Evolutionary conservation across 2,329 filamentous ascomycete genomes (phyloP).

Genomic region (Annulohypoxylon truncatum): DNA sequence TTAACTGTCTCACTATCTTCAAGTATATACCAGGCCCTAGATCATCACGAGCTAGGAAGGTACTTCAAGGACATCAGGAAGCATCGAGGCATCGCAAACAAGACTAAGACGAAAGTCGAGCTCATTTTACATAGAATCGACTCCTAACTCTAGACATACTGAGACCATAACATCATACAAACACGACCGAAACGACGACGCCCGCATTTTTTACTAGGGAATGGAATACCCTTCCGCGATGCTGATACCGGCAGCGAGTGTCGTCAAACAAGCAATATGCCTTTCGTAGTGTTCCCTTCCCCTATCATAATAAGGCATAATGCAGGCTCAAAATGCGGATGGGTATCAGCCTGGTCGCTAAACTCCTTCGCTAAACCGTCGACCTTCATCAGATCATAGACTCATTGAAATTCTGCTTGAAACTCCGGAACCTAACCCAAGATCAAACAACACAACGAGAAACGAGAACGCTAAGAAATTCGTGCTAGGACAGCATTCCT

Average conservation of each 20-base stretch:
- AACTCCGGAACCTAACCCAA: conserved; percentile 16
- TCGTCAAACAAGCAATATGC: conserved; percentile 41
- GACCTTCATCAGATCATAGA: conserved; percentile 25
- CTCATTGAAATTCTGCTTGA: conserved; percentile 20
- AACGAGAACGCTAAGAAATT: conserved; percentile 19
- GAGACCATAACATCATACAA: conserved; percentile 28
- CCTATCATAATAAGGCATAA: conserved; percentile 40
- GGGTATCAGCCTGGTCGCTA: conserved; percentile 48
- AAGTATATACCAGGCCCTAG: conserved; percentile 33
- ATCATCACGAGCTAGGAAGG: conserved; percentile 40
- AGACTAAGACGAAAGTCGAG: conserved; percentile 43
- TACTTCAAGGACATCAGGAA: conserved; percentile 47
- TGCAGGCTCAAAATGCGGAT: conserved; percentile 43
- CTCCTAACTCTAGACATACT: conserved; percentile 23
- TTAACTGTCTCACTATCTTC: conserved; percentile 43
- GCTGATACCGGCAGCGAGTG: conserved; percentile 40
- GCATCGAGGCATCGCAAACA: conserved; percentile 31
- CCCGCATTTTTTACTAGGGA: conserved; percentile 26
- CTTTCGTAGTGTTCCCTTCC: conserved; percentile 32
- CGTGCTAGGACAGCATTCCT: conserved; percentile 7
- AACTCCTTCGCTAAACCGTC: conserved; percentile 46
- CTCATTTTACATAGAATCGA: conserved; percentile 34
- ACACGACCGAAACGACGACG: conserved; percentile 30
- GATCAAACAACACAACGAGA: conserved; percentile 33
- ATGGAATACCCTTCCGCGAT: conserved; percentile 29